These are phyloP conservation scores for Escovopsis sp. DNA, from an alignment of 2,329 filamentous ascomycete genomes.

Conservation along the genomic window DNA sequence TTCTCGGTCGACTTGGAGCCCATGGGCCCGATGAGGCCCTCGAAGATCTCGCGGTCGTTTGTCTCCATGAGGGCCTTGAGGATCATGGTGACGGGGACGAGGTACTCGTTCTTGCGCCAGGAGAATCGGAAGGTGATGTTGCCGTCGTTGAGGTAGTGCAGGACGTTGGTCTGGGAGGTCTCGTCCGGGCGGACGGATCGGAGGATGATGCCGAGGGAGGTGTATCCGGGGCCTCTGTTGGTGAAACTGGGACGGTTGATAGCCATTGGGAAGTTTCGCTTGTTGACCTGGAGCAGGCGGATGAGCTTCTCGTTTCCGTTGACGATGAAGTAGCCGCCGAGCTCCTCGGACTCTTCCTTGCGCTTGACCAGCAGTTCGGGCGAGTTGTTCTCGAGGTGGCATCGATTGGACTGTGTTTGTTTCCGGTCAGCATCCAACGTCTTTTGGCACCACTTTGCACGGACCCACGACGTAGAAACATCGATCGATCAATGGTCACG, in stretches of 20 bases:
- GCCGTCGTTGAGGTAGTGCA: conserved; percentile 90
- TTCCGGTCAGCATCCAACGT: not conserved
- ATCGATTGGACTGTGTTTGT: conserved; percentile 53
- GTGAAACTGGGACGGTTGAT: conserved; percentile 83
- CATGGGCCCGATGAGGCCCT: conserved; percentile 70
- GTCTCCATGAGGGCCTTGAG: conserved; percentile 90
- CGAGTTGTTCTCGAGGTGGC: conserved; percentile 75
- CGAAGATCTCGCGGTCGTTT: conserved; percentile 91
- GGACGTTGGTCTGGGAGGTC: conserved; percentile 90
- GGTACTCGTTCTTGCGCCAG: conserved; percentile 92
- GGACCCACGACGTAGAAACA: too few relatives aligned
- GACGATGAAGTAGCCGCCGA: conserved; percentile 93
- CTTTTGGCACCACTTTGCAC: too few relatives aligned
- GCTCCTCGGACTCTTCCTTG: conserved; percentile 91
- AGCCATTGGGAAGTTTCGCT: conserved; percentile 89
- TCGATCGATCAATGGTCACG: too few relatives aligned
- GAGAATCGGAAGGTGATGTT: conserved; percentile 96
- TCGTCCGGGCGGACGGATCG: conserved; percentile 92
- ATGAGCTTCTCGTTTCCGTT: conserved; percentile 97
- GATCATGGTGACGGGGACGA: conserved; percentile 95
- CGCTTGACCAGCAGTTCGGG: conserved; percentile 68
- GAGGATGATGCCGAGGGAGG: conserved; percentile 78
- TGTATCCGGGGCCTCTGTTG: conserved; percentile 76
- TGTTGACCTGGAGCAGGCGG: conserved; percentile 76
- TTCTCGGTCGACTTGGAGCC: conserved; percentile 67